These are phyloP conservation scores for Amanita exitialis DNA, from an alignment of 768 basidiomycete species.

Conservation along the genomic window DNA sequence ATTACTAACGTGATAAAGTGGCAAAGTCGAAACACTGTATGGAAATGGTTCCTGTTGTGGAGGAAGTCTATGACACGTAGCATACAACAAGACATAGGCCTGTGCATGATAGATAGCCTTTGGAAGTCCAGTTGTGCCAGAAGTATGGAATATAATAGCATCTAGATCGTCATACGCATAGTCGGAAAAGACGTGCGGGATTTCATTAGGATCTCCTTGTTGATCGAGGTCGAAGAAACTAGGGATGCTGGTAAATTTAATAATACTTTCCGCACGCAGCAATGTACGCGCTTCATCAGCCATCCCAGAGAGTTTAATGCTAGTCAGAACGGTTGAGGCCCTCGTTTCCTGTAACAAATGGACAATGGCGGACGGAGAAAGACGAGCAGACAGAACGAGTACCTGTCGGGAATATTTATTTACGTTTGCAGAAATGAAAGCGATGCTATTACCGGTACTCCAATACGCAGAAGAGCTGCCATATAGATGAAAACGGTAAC, in stretches of 20 bases:
- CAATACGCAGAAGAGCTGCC: conserved; percentile 24
- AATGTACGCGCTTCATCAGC: conserved; percentile 19
- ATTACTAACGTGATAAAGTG: conserved; percentile 26
- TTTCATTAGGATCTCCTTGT: neutral
- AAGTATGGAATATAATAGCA: conserved; percentile 37
- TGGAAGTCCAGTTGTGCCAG: conserved; percentile 40
- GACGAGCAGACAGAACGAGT: conserved; percentile 24
- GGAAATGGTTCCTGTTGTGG: conserved; percentile 18
- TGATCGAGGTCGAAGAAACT: conserved; percentile 18
- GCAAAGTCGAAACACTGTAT: conserved; percentile 26
- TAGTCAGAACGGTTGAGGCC: conserved; percentile 20
- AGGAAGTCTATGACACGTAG: conserved; percentile 24
- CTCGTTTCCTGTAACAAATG: conserved; percentile 23
- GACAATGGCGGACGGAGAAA: conserved; percentile 23
- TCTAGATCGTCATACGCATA: conserved; percentile 21
- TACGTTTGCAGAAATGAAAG: neutral
- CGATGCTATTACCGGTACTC: conserved; percentile 21
- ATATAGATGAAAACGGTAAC: conserved; percentile 26
- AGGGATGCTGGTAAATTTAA: conserved; percentile 15
- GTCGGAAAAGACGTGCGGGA: conserved; percentile 17
- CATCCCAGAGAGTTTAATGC: conserved; percentile 19
- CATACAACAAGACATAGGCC: conserved; percentile 22
- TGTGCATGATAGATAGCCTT: conserved; percentile 32
- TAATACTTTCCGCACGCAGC: neutral
- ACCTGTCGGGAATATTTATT: conserved; percentile 13